Evolutionary conservation across 176 grass and related monocot genomes (phyloP).

Genomic region (Hsuehochloa calcarea): DNA sequence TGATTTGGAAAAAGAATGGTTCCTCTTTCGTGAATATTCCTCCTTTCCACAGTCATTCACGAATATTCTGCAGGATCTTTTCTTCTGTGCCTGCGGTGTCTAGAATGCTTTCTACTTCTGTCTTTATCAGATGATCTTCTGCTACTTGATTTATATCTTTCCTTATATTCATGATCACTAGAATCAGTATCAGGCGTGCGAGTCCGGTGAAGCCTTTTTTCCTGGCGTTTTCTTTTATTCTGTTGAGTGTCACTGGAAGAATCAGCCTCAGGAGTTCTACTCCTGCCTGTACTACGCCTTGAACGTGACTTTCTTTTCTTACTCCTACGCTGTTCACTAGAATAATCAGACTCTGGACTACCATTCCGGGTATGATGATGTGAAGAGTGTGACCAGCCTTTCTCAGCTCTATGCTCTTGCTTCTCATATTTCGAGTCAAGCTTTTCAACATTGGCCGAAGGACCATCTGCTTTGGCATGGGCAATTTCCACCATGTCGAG

Average conservation of each 20-base stretch:
- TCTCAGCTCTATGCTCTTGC: constrained; percentile 11
- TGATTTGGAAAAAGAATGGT: not conserved
- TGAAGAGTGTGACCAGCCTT: constrained; percentile 20
- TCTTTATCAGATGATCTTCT: constrained; percentile 52
- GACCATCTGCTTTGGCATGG: constrained; percentile 18
- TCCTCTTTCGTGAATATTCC: not conserved
- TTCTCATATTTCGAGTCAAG: constrained; percentile 29
- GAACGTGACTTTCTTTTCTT: constrained; percentile 61
- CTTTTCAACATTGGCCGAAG: constrained; percentile 25
- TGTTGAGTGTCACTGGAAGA: constrained; percentile 43
- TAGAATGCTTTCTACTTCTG: constrained; percentile 54
- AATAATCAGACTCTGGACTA: constrained; percentile 54
- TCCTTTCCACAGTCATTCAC: not conserved
- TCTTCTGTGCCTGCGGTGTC: constrained; percentile 49
- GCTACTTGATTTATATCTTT: constrained; percentile 46
- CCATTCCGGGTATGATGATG: constrained; percentile 22
- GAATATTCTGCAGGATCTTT: constrained; percentile 36
- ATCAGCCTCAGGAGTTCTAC: constrained; percentile 46
- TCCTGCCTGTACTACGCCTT: constrained; percentile 44
- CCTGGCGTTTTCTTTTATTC: constrained; percentile 38
- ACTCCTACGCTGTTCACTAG: constrained; percentile 35
- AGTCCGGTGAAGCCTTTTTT: constrained; percentile 45
- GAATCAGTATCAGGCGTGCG: constrained; percentile 45
- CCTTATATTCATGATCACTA: constrained; percentile 48
- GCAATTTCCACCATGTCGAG: constrained; percentile 22